Conservation (phyloP, 2,329 filamentous ascomycete genomes). For the Penicillium sp. region DNA sequence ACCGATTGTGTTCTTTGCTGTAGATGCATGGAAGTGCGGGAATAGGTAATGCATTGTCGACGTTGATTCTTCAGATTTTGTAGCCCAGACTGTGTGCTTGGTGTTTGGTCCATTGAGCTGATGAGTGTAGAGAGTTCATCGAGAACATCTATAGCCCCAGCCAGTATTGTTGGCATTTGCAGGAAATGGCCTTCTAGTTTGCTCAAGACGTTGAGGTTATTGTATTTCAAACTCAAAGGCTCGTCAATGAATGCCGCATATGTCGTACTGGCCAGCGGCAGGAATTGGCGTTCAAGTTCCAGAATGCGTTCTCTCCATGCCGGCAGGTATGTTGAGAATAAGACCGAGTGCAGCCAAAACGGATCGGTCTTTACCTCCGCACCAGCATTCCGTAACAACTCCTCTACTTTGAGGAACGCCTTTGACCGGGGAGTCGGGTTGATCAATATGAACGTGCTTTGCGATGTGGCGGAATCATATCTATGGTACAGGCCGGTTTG, state of each 20-base stretch:
- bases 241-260: constrained; percentile 15
- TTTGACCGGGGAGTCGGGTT: constrained; percentile 10
- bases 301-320: constrained; percentile 34
- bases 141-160: constrained; percentile 10
- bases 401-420: neutral
- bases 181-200: constrained; percentile 21
- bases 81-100: neutral
- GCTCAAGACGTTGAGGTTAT: neutral
- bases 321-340: constrained; percentile 30
- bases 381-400: neutral
- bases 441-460: constrained; percentile 29
- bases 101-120: neutral
- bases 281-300: constrained; percentile 22
- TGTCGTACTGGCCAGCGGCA: constrained; percentile 19
- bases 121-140: constrained; percentile 2
- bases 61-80: neutral
- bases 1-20: constrained; percentile 20
- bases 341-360: constrained; percentile 27
- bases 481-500: constrained; percentile 37
- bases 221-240: constrained; percentile 1
- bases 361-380: constrained; percentile 13
- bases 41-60: constrained; percentile 14
- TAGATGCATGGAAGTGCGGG: constrained; percentile 18
- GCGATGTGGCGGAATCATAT: constrained; percentile 19
- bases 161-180: constrained; percentile 21